Evolutionary conservation across 129 eudicot genomes (phyloP), one percentile per base, ranked within the genome.

Genomic region (Tagetes erecta): DNA sequence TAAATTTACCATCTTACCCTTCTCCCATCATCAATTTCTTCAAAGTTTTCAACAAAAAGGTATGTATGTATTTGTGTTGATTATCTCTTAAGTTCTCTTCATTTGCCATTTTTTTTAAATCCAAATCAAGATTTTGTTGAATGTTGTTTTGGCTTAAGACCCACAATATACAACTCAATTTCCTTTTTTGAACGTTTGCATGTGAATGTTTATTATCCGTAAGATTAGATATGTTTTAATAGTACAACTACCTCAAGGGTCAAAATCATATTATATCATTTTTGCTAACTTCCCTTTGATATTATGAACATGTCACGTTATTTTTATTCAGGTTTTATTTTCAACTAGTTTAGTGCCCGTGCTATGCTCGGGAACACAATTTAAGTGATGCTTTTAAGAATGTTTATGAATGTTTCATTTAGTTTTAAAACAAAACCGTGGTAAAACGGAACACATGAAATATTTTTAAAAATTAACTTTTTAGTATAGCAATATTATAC

Each of bases 101-200:
- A 30, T 72, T 40, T 72, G 57, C 13, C 64, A 11, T 42, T 46
- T 44, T 44, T 20, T 74, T 47, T 38, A 9, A 49, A 50, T 40
- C 47, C 57, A 42, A 70, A 50, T 49, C 47, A 40, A 63, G 58
- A 59, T 78, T 78, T 71, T 71, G n/a, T 51, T 59, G 38, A 38
- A 78, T 53, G 58, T 40, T 52, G 49, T 40, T 6, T 45, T 39
- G 36, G 9, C 45, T 56, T 69, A 68, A 10, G 10, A 8, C 37
- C 30, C 34, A 7, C 2, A 78, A 47, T 70, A 37, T 27, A 12
- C 2, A 68, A 45, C 40, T 20, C 38, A 9, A 20, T 47, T 57
- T 1, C 27, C 27, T 20, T 76, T 44, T 47, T 60, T 62, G 44
- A 35, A 46, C 35, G 44, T 36, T 64, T 8, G 79, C 52, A 37